These are phyloP conservation scores for Leccinum sublutescens DNA, from an alignment of 768 basidiomycete species.

Conservation along the genomic window DNA sequence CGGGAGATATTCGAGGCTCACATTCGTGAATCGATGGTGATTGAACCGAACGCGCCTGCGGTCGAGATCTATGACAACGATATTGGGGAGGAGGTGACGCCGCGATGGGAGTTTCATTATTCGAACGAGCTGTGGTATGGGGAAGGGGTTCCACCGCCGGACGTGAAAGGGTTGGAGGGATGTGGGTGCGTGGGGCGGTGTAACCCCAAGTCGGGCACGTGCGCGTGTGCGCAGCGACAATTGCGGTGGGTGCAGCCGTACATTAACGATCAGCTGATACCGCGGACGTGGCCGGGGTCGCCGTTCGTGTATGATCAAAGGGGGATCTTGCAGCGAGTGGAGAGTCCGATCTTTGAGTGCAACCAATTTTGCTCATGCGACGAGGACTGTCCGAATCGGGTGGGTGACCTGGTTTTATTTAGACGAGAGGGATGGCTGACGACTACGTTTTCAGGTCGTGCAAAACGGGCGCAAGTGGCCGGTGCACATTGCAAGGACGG, in stretches of 20 bases:
- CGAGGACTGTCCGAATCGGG: slow-evolving; percentile 79
- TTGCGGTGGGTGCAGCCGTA: slow-evolving; percentile 30
- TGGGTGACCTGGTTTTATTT: slow-evolving; percentile 29
- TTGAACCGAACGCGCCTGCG: slow-evolving; percentile 67
- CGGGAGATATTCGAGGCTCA: slow-evolving; percentile 59
- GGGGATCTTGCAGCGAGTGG: slow-evolving; percentile 49
- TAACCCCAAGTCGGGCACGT: slow-evolving; percentile 69
- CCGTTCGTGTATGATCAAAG: slow-evolving; percentile 72
- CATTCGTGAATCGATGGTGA: slow-evolving; percentile 60
- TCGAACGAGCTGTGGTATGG: slow-evolving; percentile 79
- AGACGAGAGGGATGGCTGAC: background rate
- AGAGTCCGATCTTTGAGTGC: slow-evolving; percentile 81
- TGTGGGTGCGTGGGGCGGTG: slow-evolving; percentile 79
- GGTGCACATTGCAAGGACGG: slow-evolving; percentile 68
- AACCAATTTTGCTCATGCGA: slow-evolving; percentile 80
- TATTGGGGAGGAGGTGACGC: slow-evolving; percentile 66
- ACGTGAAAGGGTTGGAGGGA: slow-evolving; percentile 53
- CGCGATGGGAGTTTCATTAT: slow-evolving; percentile 86
- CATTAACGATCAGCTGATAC: slow-evolving; percentile 18
- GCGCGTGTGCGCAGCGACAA: slow-evolving; percentile 67
- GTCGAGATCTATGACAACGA: slow-evolving; percentile 64
- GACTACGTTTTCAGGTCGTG: slow-evolving; percentile 55
- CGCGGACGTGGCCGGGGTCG: slow-evolving; percentile 35
- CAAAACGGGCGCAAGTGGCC: slow-evolving; percentile 70
- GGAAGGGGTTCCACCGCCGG: slow-evolving; percentile 64